Conservation (phyloP, 225 moss, liverwort and hornwort genomes). For the Ulota crispa region DNA sequence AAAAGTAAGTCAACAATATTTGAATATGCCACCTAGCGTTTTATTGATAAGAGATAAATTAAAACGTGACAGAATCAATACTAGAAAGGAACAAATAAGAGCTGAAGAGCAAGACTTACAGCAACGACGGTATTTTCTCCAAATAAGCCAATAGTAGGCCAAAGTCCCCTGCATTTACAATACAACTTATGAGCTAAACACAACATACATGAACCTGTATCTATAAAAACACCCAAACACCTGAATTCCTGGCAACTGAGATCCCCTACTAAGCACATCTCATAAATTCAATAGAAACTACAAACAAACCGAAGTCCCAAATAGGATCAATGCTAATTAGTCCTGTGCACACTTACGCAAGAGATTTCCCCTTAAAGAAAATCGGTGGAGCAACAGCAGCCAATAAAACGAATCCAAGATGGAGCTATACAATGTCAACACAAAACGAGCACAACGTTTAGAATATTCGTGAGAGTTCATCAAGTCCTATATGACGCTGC, state of each 20-base stretch:
- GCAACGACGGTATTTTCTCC: constrained; percentile 58
- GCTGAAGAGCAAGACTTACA: constrained; percentile 44
- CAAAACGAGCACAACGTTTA: constrained; percentile 12
- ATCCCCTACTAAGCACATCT: not conserved
- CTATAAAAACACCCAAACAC: constrained; percentile 1
- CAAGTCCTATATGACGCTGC: not conserved
- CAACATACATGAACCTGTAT: not conserved
- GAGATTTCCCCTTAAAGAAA: constrained; percentile 90
- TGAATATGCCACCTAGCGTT: not conserved
- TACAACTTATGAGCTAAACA: not conserved
- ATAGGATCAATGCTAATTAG: not conserved
- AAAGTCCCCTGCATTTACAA: constrained; percentile 62
- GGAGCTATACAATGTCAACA: constrained; percentile 52
- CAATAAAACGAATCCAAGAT: constrained; percentile 64
- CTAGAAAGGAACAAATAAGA: not conserved
- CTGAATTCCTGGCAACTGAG: not conserved
- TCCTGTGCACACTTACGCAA: constrained; percentile 73
- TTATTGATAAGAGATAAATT: not conserved
- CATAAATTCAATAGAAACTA: not conserved
- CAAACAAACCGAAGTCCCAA: not conserved
- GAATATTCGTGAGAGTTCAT: not conserved
- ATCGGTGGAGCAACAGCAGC: constrained; percentile 92
- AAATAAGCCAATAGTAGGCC: constrained; percentile 62
- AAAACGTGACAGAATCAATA: not conserved
- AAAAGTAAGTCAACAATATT: not conserved